Evolutionary conservation across 306 rosid genomes (phyloP).

Genomic region (Clitoria ternatea): DNA sequence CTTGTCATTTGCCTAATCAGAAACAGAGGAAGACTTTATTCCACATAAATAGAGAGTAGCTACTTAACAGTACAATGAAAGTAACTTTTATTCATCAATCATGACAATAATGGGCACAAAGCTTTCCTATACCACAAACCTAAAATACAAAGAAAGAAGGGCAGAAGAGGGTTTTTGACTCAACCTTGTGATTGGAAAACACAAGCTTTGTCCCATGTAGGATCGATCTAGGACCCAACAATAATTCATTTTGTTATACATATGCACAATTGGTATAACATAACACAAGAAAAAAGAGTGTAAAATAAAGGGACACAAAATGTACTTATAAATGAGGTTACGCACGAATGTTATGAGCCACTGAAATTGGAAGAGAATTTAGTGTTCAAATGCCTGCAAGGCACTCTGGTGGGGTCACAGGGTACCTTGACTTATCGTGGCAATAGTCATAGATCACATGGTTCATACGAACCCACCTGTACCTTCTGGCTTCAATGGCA

Average conservation of each 20-base stretch:
- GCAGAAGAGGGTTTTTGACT: conserved; percentile 17
- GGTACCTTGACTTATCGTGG: conserved; percentile 64
- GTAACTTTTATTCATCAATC: neutral
- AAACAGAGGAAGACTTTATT: neutral
- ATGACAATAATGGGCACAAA: conserved; percentile 21
- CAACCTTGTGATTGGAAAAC: neutral
- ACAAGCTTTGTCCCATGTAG: neutral
- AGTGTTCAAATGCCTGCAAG: conserved; percentile 38
- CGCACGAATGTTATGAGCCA: conserved; percentile 15
- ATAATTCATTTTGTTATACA: neutral
- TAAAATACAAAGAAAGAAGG: neutral
- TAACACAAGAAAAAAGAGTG: neutral
- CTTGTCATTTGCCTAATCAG: neutral
- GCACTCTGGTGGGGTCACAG: conserved; percentile 73
- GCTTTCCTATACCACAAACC: conserved; percentile 19
- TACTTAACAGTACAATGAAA: neutral
- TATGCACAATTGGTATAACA: neutral
- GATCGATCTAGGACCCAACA: neutral
- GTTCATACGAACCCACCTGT: conserved; percentile 86
- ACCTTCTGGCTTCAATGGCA: conserved; percentile 46
- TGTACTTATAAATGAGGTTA: neutral
- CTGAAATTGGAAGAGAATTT: neutral
- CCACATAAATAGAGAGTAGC: neutral
- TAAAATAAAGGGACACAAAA: neutral
- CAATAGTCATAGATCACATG: conserved; percentile 89